phyloP scores from a whole-genome alignment of 371 early-diverging fungal genomes.

The Zancudomyces culisetae region DNA sequence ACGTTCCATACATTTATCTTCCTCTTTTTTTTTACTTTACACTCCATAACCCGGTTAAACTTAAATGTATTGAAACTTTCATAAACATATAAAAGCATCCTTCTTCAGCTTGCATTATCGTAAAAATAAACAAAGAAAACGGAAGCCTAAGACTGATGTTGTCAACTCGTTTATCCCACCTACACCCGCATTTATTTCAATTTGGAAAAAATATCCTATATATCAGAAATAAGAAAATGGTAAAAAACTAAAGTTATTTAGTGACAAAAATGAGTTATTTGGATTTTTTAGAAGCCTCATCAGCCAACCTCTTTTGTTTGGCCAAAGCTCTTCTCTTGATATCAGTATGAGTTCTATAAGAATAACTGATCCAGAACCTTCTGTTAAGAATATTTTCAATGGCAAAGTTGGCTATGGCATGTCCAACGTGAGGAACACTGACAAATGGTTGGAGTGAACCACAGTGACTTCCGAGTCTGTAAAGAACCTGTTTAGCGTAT shows the following conservation, averaged over 20 bases:
- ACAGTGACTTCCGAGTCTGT: conserved; percentile 53
- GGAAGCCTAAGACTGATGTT: no score
- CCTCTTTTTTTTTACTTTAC: background rate
- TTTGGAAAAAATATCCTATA: no score
- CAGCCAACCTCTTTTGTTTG: conserved; percentile 42
- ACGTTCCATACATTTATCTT: no score
- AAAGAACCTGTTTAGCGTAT: conserved; percentile 56
- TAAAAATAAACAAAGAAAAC: no score
- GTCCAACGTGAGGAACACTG: conserved; percentile 62
- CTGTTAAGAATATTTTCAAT: conserved; percentile 39
- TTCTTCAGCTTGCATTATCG: no score
- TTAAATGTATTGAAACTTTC: no score
- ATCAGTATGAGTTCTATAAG: conserved; percentile 34
- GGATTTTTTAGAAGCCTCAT: conserved; percentile 11
- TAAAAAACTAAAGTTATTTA: no score
- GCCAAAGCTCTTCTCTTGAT: conserved; percentile 56
- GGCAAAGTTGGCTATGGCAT: conserved; percentile 58
- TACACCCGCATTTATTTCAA: no score
- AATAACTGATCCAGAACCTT: conserved; percentile 41
- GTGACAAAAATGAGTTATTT: background rate
- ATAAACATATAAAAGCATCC: no score
- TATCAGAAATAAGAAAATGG: no score
- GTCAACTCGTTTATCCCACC: no score
- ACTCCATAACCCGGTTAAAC: no score
- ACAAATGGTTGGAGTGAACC: conserved; percentile 43